Conservation (phyloP, 306 rosid genomes). For the Amphicarpaea edgeworthii region DNA sequence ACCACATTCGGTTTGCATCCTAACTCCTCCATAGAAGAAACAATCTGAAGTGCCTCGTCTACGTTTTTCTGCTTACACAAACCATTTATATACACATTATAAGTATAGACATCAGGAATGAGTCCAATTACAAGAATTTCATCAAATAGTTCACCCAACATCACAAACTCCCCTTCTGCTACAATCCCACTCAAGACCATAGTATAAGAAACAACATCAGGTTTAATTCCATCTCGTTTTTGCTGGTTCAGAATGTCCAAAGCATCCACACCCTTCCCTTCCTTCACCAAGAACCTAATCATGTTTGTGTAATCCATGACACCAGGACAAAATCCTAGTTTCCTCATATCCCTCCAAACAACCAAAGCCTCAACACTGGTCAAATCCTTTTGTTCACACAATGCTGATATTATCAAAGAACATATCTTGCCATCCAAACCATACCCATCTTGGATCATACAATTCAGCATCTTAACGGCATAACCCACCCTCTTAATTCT, state of each 20-base stretch:
- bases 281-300: slow-evolving; percentile 65
- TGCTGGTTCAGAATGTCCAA: slow-evolving; percentile 60
- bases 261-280: slow-evolving; percentile 64
- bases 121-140: slow-evolving; percentile 81
- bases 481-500: slow-evolving; percentile 60
- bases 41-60: slow-evolving; percentile 58
- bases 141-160: slow-evolving; percentile 70
- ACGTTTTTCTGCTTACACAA: slow-evolving; percentile 70
- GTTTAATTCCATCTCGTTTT: slow-evolving; percentile 69
- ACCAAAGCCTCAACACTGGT: slow-evolving; percentile 56
- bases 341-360: slow-evolving; percentile 64
- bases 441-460: slow-evolving; percentile 71
- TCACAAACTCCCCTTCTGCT: slow-evolving; percentile 53
- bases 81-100: slow-evolving; percentile 73
- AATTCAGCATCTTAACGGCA: slow-evolving; percentile 67
- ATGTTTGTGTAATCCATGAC: slow-evolving; percentile 66
- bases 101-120: slow-evolving; percentile 73
- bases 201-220: slow-evolving; percentile 80
- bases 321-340: slow-evolving; percentile 66
- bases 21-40: slow-evolving; percentile 68
- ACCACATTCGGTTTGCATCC: slow-evolving; percentile 76
- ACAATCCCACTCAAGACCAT: slow-evolving; percentile 70
- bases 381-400: slow-evolving; percentile 55
- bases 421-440: slow-evolving; percentile 59
- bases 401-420: slow-evolving; percentile 67